Evolutionary conservation across 2,329 filamentous ascomycete genomes (phyloP).

Genomic region (Penicillium sp.): DNA sequence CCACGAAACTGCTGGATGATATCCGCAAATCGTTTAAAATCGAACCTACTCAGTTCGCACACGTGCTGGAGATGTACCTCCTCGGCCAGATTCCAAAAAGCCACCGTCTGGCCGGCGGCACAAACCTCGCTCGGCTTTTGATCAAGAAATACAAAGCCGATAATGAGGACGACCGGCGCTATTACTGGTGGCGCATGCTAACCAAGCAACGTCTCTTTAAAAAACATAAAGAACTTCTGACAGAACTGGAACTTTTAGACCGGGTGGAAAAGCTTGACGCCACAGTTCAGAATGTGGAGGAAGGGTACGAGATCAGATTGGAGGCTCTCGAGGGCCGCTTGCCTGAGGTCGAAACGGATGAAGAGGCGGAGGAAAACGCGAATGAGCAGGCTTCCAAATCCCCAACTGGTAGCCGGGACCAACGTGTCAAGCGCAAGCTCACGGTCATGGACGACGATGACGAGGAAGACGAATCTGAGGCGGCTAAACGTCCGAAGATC

Average conservation of each 20-base stretch:
- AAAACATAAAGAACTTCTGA: slow-evolving; percentile 56
- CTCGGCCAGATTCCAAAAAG: slow-evolving; percentile 53
- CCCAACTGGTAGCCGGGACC: slow-evolving; percentile 11
- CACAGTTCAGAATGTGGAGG: slow-evolving; percentile 55
- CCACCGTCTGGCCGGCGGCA: slow-evolving; percentile 47
- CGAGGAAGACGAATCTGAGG: slow-evolving; percentile 26
- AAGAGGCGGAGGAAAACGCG: slow-evolving; percentile 3
- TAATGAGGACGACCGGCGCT: slow-evolving; percentile 55
- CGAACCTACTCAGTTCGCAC: slow-evolving; percentile 58
- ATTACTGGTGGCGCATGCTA: slow-evolving; percentile 64
- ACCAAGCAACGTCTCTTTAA: slow-evolving; percentile 61
- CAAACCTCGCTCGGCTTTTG: slow-evolving; percentile 51
- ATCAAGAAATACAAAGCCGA: slow-evolving; percentile 46
- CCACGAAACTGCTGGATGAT: slow-evolving; percentile 47
- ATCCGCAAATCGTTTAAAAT: slow-evolving; percentile 57
- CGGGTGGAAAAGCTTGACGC: slow-evolving; percentile 58
- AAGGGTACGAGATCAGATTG: slow-evolving; percentile 56
- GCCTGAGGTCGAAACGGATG: slow-evolving; percentile 12
- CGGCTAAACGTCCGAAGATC: slow-evolving; percentile 35
- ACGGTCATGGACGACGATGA: slow-evolving; percentile 25
- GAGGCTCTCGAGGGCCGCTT: slow-evolving; percentile 29
- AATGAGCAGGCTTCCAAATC: neutral
- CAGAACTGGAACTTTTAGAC: slow-evolving; percentile 56
- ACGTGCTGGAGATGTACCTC: slow-evolving; percentile 61
- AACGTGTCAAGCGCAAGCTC: slow-evolving; percentile 25